phyloP scores from a whole-genome alignment of 2,329 filamentous ascomycete genomes.

The Elsinoe arachidis region DNA sequence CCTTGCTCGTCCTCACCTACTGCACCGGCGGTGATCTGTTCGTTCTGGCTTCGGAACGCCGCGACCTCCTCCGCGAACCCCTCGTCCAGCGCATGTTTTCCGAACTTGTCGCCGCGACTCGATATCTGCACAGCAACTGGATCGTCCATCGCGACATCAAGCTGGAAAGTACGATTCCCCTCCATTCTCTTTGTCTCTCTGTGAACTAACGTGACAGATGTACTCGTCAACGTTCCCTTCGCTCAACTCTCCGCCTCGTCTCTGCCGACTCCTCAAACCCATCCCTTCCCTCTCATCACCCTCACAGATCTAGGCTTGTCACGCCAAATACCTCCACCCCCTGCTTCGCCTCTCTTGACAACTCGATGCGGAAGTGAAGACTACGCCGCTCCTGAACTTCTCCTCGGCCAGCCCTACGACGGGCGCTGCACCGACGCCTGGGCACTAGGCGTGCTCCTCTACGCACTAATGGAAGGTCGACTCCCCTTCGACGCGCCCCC shows the following conservation, averaged over 20 bases:
- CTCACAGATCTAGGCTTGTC: slow-evolving; percentile 88
- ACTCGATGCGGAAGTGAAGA: slow-evolving; percentile 94
- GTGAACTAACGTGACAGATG: slow-evolving; percentile 49
- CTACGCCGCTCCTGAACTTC: slow-evolving; percentile 91
- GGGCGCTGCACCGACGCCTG: slow-evolving; percentile 87
- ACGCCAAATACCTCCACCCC: slow-evolving; percentile 62
- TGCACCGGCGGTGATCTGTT: slow-evolving; percentile 93
- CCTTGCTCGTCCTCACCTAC: slow-evolving; percentile 80
- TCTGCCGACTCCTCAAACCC: slow-evolving; percentile 58
- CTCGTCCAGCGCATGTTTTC: slow-evolving; percentile 80
- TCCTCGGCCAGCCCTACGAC: slow-evolving; percentile 91
- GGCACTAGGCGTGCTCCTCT: slow-evolving; percentile 88
- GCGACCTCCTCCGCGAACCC: slow-evolving; percentile 55
- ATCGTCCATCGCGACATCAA: slow-evolving; percentile 98
- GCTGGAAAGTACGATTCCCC: slow-evolving; percentile 71
- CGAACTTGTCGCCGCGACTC: slow-evolving; percentile 76
- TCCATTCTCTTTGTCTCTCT: not conserved
- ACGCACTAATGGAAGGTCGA: slow-evolving; percentile 85
- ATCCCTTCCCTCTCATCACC: slow-evolving; percentile 76
- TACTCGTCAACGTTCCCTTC: slow-evolving; percentile 75
- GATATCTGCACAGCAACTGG: slow-evolving; percentile 72
- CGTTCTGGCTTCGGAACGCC: slow-evolving; percentile 71
- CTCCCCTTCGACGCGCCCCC: slow-evolving; percentile 88
- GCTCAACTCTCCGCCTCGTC: slow-evolving; percentile 50
- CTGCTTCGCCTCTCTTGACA: slow-evolving; percentile 76